Evolutionary conservation across 2,329 filamentous ascomycete genomes (phyloP).

Genomic region (Falciphora oryzae): DNA sequence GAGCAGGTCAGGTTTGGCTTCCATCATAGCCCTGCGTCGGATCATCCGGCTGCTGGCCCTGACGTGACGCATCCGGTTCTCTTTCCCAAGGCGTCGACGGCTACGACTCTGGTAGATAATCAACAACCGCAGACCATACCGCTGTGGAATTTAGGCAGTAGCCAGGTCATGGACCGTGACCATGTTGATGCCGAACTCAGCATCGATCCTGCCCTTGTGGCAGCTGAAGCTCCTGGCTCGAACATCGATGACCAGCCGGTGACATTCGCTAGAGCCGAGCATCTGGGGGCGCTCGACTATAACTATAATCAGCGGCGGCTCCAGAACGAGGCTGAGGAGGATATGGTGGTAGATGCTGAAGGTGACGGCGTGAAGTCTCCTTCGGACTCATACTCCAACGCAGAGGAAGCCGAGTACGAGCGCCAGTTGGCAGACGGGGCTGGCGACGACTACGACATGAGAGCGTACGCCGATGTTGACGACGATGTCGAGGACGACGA

Average conservation of each 20-base stretch:
- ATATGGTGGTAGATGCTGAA: constrained; percentile 19
- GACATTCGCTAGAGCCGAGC: constrained; percentile 16
- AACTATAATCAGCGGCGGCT: constrained; percentile 18
- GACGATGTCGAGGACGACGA: constrained; percentile 20
- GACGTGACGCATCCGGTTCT: not conserved
- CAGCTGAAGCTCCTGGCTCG: not conserved
- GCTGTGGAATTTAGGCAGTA: constrained; percentile 13
- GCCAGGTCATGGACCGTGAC: constrained; percentile 10
- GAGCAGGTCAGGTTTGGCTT: constrained; percentile 26
- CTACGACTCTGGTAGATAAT: not conserved
- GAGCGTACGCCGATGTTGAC: constrained; percentile 25
- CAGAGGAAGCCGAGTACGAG: constrained; percentile 24
- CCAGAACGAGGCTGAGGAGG: constrained; percentile 24
- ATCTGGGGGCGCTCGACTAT: not conserved
- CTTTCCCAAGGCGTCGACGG: not conserved
- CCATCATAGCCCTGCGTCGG: constrained; percentile 16
- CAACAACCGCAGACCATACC: constrained; percentile 8
- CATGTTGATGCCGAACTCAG: constrained; percentile 10
- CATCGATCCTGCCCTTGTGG: constrained; percentile 8
- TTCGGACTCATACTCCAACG: constrained; percentile 14
- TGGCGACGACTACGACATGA: constrained; percentile 25
- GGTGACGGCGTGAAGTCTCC: constrained; percentile 12
- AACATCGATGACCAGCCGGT: constrained; percentile 17
- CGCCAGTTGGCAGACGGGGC: constrained; percentile 24
- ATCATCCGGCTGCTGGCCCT: not conserved